Base-by-base conservation (phyloP, 2,329 filamentous ascomycete species). In the Diaporthe capsici region DNA sequence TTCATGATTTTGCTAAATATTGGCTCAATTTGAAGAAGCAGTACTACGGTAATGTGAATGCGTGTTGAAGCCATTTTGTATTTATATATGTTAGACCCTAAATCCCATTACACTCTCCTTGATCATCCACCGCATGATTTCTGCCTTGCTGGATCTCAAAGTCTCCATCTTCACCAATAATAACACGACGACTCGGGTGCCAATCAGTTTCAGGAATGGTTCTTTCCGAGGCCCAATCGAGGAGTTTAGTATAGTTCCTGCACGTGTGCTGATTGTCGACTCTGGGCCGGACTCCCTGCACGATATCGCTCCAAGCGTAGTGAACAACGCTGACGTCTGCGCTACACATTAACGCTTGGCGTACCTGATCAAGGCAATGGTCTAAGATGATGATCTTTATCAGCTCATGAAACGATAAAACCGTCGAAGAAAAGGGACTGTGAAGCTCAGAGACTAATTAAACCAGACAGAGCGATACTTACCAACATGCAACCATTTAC, bases 131-230 rank as follows among this genome's bases (percentile, higher is more conserved):
- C 1, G 49, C 49, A 25, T 53, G 49, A 53, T 53, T 53, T 53
- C 49, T 53, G 49, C 49, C 49, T 53, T 53, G 49, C 49, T 53
- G 49, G 20, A 53, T 53, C n/a, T 53, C n/a, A 53, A 53, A 53
- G n/a, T 53, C 5, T 25, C 49, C 49, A 13, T 53, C 49, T 53
- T 53, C 49, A 53, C n/a, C 49, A 4, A 53, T 12, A 25, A 53
- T 53, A 25, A 53, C 49, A 53, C 49, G 49, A 25, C 49, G 49
- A 53, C 49, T 53, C 15, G 49, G 49, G 49, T 53, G 49, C 49
- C 49, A 53, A 22, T 53, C 49, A 25, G 49, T 53, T 25, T 53
- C 49, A 25, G 49, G 49, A 13, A 53, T 53, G 1, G 49, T n/a
- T n/a, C 49, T n/a, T 10, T 53, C 49, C 49, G 49, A 53, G 10